These are phyloP conservation scores for Sporothrix luriei DNA, from an alignment of 2,329 filamentous ascomycete species.

Conservation along the genomic window DNA sequence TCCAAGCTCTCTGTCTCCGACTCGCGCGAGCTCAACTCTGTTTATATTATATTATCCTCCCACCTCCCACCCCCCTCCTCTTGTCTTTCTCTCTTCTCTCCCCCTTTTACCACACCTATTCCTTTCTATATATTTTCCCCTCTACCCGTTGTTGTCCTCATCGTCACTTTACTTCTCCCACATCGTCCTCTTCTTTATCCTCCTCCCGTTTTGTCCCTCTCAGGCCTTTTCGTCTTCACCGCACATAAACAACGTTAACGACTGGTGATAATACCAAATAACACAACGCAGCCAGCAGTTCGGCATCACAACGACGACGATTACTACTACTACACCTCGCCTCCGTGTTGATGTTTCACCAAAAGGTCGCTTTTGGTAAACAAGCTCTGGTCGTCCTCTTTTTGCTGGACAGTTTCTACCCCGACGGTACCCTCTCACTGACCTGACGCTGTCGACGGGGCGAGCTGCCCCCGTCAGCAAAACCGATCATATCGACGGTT, in stretches of 20 bases:
- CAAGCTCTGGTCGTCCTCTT: slow-evolving; percentile 13
- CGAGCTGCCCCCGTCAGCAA: slow-evolving; percentile 22
- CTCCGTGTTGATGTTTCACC: slow-evolving; percentile 15
- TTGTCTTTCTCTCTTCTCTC: not conserved
- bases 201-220: not conserved
- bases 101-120: not conserved
- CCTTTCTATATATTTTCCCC: not conserved
- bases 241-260: not conserved
- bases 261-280: not conserved
- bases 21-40: not conserved
- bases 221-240: not conserved
- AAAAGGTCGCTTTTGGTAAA: slow-evolving; percentile 1
- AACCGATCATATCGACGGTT: not conserved
- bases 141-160: not conserved
- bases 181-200: not conserved
- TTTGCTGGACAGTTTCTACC: not conserved
- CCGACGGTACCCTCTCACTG: not conserved
- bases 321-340: not conserved
- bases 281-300: not conserved
- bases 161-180: not conserved
- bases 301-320: not conserved
- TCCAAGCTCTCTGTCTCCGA: slow-evolving; percentile 9
- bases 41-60: slow-evolving; percentile 15
- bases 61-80: not conserved
- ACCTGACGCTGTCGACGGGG: slow-evolving; percentile 19